Evolutionary conservation across 2,329 filamentous ascomycete species (phyloP), one percentile per base, ranked within the genome.

Genomic region (Epichloe scottii): DNA sequence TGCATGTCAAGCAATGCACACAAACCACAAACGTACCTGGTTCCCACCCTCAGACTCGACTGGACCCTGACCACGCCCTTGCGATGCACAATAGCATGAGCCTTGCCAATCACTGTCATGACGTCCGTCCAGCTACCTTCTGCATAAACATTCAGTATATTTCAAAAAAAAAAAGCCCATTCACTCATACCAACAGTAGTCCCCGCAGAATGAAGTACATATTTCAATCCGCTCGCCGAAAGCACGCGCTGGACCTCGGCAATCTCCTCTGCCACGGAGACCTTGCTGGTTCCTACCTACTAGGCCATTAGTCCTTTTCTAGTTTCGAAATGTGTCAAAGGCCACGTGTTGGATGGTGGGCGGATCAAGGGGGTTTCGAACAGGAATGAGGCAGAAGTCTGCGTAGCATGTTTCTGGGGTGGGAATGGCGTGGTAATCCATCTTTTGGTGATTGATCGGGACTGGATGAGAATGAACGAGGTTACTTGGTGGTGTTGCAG

Each of bases 61-160:
- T 97, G 91, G 40, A 97, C 86, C 50, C 93, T 75, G 54, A 86
- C 75, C 35, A 89, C 79, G n/a, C 89, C 89, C 54, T 81, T 78
- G 54, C 81, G 70, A 63, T 95, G 89, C 21, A 95, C 79, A 45
- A 88, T 72, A 0, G 78, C 77, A 69, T 95, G 89, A 3, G 87
- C 87, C 70, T 91, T 87, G n/a, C 89, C 89, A 58, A 95, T 86
- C 30, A 90, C 76, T 51, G 72, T 75, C 77, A 95, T 89, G 53
- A 95, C 89, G 34, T 86, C 80, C 57, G 94, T 87, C 91, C 93
- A 97, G 40, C 82, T 78, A 2, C 91, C 93, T 72, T 97, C 91
- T 95, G 59, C 5, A 34, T 10, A 6, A 11, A 23, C 0, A 17
- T 17, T 34, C 3, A 17, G 12, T 10, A 11, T 10, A 10, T 2